Base-by-base conservation (phyloP, 2,329 filamentous ascomycete genomes). In the Diaporthe helianthi region DNA sequence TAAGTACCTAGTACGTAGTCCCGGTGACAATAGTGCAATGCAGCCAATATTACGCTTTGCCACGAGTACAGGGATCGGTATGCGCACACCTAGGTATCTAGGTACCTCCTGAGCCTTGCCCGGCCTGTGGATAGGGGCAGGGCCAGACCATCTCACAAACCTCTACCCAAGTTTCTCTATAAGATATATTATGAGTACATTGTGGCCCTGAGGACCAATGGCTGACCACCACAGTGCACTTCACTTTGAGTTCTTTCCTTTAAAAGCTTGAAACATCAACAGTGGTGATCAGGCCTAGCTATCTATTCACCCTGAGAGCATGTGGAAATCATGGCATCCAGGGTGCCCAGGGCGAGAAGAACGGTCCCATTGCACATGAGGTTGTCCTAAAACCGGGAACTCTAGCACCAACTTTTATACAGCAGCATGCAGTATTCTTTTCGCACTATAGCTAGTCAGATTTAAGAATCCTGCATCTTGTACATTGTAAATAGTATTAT, bases 21-120 rank as follows among this genome's bases (percentile, higher is more conserved):
- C 10, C 24, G 12, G 22, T 22, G 24, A 26, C 24, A 46, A 19
- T 24, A 47, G 41, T 61, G 29, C 58, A 47, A 38, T 44, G 38
- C 54, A 60, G 38, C 22, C 38, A 60, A 29, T 60, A 60, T 60
- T 46, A 46, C 36, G 24, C 33, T n/a, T 29, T 29, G 36, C 54
- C 44, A 47, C n/a, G 5, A 58, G 15, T 17, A 38, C 54, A 24
- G 36, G 41, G 58, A 29, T 47, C 44, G 5, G 44, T 47, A 47
- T 44, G n/a, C n/a, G n/a, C n/a, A n/a, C n/a, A n/a, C n/a, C n/a
- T n/a, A 63, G 44, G 58, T 41, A 47, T 49, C 44, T 63, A 63
- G 44, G 58, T 63, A 63, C 49, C 33, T 29, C 51, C 51, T n/a
- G 49, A 13, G 54, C 54, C 44, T 47, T 22, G 41, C 41, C 26